Base-by-base conservation (phyloP, 176 grass and related monocot genomes). In the Luzula sylvatica region DNA sequence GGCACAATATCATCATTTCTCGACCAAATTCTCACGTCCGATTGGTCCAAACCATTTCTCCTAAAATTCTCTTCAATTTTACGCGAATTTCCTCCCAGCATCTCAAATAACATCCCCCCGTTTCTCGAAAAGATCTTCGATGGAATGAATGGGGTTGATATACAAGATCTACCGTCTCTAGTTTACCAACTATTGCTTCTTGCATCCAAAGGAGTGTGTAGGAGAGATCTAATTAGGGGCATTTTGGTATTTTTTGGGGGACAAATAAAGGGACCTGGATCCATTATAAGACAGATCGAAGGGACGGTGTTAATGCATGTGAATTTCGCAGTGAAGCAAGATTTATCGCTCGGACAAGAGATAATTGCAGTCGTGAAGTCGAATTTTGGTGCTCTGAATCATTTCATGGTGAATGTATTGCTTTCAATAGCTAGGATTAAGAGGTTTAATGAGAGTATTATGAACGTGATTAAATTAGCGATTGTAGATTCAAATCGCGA, bases 251-350 rank as follows among this genome's bases (percentile, higher is more conserved):
- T 87, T 61, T 94, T 94, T 46, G 78, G 75, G 20, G 65, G 58
- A 4, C 53, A 49, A 52, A 50, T 69, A 12, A 70, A 24, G 20
- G 75, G 78, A 7, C 78, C 65, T 22, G 68, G 53, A 30, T 87
- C 79, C n/a, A 75, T 94, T 43, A 62, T 65, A 17, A 70, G 75
- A 16, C 88, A 94, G 78, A 72, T 87, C 15, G 82, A 83, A 63
- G 72, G 88, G 3, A 94, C 82, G 20, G 79, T 87, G 8, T 59
- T 94, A 65, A 83, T 94, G 88, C 79, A 94, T 53, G 39, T 94
- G 21, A 42, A 77, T 47, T 94, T 94, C 60, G 79, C 75, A 39
- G 88, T 87, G 65, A 94, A 94, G 79, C 88, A 94, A 69, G 88
- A 94, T 50, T 55, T 80, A 4, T 71, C 69, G 2, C 69, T 94